Conservation (phyloP, 495 filamentous ascomycete species). For the Tuber borchii region DNA sequence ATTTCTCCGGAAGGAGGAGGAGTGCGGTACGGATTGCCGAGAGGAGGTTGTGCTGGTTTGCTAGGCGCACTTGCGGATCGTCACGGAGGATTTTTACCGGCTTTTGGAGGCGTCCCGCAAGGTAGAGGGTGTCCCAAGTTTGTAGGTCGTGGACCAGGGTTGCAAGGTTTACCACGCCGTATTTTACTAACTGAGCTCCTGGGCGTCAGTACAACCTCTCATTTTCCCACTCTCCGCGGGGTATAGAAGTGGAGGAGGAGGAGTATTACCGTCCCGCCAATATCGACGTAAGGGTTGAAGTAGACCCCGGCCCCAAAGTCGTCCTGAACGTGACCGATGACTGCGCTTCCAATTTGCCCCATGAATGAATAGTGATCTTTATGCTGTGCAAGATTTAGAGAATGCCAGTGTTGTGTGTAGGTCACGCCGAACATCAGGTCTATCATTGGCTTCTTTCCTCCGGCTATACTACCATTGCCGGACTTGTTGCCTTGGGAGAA, state of each 20-base stretch:
- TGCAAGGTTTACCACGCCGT: conserved; percentile 87
- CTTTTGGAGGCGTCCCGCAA: conserved; percentile 91
- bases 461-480: conserved; percentile 45
- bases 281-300: conserved; percentile 90
- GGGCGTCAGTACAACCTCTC: not conserved
- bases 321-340: conserved; percentile 78
- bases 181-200: conserved; percentile 65
- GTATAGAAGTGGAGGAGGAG: not conserved
- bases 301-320: conserved; percentile 87
- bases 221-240: not conserved
- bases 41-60: conserved; percentile 90
- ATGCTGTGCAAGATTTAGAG: conserved; percentile 78
- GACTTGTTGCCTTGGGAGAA: conserved; percentile 71
- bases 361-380: conserved; percentile 86
- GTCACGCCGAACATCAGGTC: conserved; percentile 97
- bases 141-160: conserved; percentile 79
- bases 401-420: conserved; percentile 95
- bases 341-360: conserved; percentile 74
- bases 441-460: conserved; percentile 64
- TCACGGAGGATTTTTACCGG: conserved; percentile 96
- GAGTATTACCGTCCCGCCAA: conserved; percentile 66
- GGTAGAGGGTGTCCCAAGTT: conserved; percentile 85
- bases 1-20: conserved; percentile 70
- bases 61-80: conserved; percentile 78
- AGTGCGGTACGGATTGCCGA: conserved; percentile 86